phyloP scores from a whole-genome alignment of 176 grass and related monocot genomes.

The Oryza brachyantha region DNA sequence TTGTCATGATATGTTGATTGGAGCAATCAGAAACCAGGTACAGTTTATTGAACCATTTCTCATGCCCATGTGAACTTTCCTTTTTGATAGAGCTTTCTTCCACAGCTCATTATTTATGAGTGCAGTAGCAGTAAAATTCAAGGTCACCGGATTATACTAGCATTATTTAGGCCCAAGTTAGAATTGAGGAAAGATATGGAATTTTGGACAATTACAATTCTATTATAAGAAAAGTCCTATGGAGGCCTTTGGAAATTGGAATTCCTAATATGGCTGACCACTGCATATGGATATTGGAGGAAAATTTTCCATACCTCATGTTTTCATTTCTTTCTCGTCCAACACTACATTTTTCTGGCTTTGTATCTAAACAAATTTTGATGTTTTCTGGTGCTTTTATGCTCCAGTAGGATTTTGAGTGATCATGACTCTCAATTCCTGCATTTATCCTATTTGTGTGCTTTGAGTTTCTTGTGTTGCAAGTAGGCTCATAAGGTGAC shows the following conservation, averaged over 20 bases:
- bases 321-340: background rate
- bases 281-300: background rate
- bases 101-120: background rate
- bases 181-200: background rate
- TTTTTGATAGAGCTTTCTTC: slow-evolving; percentile 8
- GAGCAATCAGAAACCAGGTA: slow-evolving; percentile 98
- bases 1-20: slow-evolving; percentile 87
- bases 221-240: background rate
- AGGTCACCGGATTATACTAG: background rate
- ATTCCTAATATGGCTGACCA: background rate
- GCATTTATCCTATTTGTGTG: background rate
- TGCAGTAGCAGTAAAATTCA: background rate
- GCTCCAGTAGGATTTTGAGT: background rate
- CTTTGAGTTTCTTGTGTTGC: background rate
- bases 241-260: background rate
- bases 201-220: background rate
- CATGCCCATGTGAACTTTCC: background rate
- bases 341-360: background rate
- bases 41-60: slow-evolving; percentile 18
- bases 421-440: background rate
- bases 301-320: background rate
- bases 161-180: background rate
- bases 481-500: background rate
- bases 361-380: background rate
- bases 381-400: background rate